These are phyloP conservation scores for Alopecurus myosuroides DNA, from an alignment of 176 grass and related monocot genomes.

Conservation along the genomic window DNA sequence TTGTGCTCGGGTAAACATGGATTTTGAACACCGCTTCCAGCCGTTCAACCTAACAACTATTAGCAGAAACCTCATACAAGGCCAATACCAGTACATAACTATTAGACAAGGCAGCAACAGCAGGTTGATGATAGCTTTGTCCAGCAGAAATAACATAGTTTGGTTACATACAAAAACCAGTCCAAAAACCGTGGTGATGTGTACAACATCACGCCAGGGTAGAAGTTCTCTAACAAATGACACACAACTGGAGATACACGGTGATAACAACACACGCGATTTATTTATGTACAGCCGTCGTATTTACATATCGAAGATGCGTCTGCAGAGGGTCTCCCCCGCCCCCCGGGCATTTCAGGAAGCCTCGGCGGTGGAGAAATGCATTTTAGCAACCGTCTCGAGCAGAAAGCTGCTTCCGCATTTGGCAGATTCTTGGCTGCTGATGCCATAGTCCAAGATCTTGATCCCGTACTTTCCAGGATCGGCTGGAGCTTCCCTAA, in stretches of 20 bases:
- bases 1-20: not conserved
- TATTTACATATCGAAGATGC: conserved; percentile 31
- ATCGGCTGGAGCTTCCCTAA: not conserved
- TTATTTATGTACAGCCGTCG: conserved; percentile 54
- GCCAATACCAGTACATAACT: not conserved
- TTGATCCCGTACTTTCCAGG: not conserved
- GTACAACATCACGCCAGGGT: conserved; percentile 14
- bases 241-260: not conserved
- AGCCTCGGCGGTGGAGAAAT: conserved; percentile 55
- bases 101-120: not conserved
- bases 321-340: not conserved
- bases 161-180: not conserved
- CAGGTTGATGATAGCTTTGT: not conserved
- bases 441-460: conserved; percentile 42
- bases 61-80: not conserved
- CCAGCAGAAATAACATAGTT: conserved; percentile 18
- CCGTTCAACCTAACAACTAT: not conserved
- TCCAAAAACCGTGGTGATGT: conserved; percentile 11
- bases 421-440: conserved; percentile 41
- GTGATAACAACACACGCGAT: conserved; percentile 4
- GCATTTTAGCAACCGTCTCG: conserved; percentile 42
- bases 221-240: conserved; percentile 11
- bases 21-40: not conserved
- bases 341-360: conserved; percentile 18
- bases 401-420: conserved; percentile 64